Base-by-base conservation (phyloP, 352 stramenopile species). In the Phytophthora citrophthora region DNA sequence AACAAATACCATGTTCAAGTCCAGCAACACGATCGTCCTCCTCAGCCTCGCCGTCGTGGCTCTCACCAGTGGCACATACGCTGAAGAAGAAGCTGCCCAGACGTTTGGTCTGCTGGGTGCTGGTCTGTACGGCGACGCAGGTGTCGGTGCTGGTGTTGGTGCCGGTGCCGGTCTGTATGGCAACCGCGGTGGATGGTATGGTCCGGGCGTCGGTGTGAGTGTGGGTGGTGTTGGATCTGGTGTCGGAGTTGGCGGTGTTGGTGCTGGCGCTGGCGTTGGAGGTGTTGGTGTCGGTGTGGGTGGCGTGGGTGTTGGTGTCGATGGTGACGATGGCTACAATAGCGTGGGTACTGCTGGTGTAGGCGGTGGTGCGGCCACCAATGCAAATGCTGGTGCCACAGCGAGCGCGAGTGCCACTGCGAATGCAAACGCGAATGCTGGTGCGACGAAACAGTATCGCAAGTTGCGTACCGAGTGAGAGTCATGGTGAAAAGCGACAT, bases 81-180 rank as follows among this genome's bases (percentile, higher is more conserved):
- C 45, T 9, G 18, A 56, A 24, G 5, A 64, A 34, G 55, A 64
- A 46, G 46, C 47, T 9, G 55, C 55, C 11, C 36, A 56, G 18
- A 64, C 54, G 5, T 55, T 62, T 23, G 54, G 54, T 5, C 39
- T 62, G 2, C 54, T 62, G 9, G 54, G 43, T 10, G 41, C 31
- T 31, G 54, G 54, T 16, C 23, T 55, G 3, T 18, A 49, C 18
- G 51, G 39, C 2, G 52, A 40, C 12, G 52, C 39, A 3, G 51
- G 51, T 5, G 50, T 26, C 8, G 38, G 26, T 20, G 36, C 38
- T n/a, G 45, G 27, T 20, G 20, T 20, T 20, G 20, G 20, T 20
- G 50, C 10, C 3, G 38, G 27, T 23, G 32, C 13, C 12, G 12
- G 29, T 12, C 15, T 40, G n/a, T 59, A 52, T 11, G 41, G 41